These are phyloP conservation scores for Cardamine resedifolia DNA, from an alignment of 345 rosid species.

Conservation along the genomic window DNA sequence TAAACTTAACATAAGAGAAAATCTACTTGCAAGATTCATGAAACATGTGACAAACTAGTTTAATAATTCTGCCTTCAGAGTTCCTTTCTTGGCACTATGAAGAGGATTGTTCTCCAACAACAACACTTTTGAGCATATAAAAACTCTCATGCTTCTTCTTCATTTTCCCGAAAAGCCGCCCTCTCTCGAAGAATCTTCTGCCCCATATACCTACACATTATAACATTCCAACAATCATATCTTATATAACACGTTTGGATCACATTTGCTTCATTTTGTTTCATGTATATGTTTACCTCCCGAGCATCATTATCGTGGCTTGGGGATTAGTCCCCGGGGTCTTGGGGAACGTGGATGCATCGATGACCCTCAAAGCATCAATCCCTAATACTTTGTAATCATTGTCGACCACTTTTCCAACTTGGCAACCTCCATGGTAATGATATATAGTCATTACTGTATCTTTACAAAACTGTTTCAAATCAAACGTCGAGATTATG, in stretches of 20 bases:
- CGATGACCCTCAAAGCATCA: slow-evolving; percentile 52
- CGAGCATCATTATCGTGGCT: slow-evolving; percentile 77
- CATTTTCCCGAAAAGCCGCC: not conserved
- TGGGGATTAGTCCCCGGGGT: slow-evolving; percentile 75
- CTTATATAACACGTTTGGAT: not conserved
- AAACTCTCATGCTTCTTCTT: slow-evolving; percentile 5
- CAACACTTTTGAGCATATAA: not conserved
- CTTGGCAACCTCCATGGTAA: slow-evolving; percentile 72
- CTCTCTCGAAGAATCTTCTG: slow-evolving; percentile 42
- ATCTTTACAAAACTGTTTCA: slow-evolving; percentile 63
- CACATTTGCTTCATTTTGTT: not conserved
- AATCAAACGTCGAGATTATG: slow-evolving; percentile 33
- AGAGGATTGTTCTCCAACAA: not conserved
- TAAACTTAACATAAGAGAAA: not conserved
- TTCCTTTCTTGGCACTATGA: not conserved
- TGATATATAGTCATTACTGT: slow-evolving; percentile 68
- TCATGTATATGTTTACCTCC: slow-evolving; percentile 48
- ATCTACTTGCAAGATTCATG: not conserved
- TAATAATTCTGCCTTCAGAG: not conserved
- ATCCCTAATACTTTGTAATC: slow-evolving; percentile 57
- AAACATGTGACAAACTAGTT: not conserved
- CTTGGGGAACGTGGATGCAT: slow-evolving; percentile 55
- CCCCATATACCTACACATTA: slow-evolving; percentile 50
- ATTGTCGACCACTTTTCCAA: slow-evolving; percentile 51
- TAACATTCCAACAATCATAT: not conserved